phyloP scores from a whole-genome alignment of 2,329 filamentous ascomycete genomes.

The Neospermospora avenae region DNA sequence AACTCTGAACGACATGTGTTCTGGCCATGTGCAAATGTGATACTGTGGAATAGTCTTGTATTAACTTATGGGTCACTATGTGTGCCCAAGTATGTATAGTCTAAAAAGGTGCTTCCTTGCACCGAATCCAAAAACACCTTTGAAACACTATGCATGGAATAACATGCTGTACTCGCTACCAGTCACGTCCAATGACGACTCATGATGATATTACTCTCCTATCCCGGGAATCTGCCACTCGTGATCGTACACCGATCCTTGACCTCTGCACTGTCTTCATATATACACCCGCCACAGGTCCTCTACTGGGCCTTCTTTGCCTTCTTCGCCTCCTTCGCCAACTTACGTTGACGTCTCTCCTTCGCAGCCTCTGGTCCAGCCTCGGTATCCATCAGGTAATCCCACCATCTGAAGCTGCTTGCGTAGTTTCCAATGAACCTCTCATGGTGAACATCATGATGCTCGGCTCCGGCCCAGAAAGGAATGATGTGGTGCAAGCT shows the following conservation, averaged over 20 bases:
- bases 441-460: constrained; percentile 97
- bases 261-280: background rate
- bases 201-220: background rate
- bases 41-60: constrained; percentile 7
- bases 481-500: constrained; percentile 91
- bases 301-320: constrained; percentile 53
- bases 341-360: constrained; percentile 75
- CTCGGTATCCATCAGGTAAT: constrained; percentile 90
- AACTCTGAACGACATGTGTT: background rate
- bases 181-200: no score
- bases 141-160: constrained; percentile 1
- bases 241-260: background rate
- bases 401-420: constrained; percentile 99
- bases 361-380: constrained; percentile 83
- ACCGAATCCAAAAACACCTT: constrained; percentile 17
- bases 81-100: constrained; percentile 10
- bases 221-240: background rate
- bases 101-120: constrained; percentile 15
- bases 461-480: constrained; percentile 95
- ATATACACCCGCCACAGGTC: constrained; percentile 15
- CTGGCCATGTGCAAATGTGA: background rate
- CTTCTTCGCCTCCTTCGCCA: constrained; percentile 63
- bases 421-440: constrained; percentile 98
- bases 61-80: constrained; percentile 14
- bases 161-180: no score